Percentiles rank a stretch among this genome's conserved stretches.
These are phyloP conservation scores for Capsicum chinense DNA, from an alignment of 257 asterid genomes.

Conservation along the genomic window DNA sequence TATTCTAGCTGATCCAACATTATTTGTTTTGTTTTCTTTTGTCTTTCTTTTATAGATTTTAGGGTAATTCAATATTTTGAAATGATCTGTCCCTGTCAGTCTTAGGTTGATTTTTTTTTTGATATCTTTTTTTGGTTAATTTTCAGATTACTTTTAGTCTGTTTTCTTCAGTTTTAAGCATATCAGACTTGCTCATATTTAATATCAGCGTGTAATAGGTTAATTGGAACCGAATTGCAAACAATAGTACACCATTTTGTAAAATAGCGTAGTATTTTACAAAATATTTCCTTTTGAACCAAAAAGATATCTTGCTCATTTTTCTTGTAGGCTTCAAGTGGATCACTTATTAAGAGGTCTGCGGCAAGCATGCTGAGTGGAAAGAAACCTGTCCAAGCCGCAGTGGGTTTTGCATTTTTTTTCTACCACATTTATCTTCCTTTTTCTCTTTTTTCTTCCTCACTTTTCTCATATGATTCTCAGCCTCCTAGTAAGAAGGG, in stretches of 20 bases:
- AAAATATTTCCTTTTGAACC: slow-evolving; percentile 18
- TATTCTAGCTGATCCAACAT: slow-evolving; percentile 10
- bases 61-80: background rate
- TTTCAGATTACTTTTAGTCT: background rate
- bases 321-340: slow-evolving; percentile 68
- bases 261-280: background rate
- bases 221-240: background rate
- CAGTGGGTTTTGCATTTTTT: slow-evolving; percentile 60
- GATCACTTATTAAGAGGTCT: slow-evolving; percentile 68
- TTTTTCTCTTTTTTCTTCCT: slow-evolving; percentile 24
- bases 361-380: slow-evolving; percentile 99
- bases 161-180: background rate
- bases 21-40: background rate
- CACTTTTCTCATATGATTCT: slow-evolving; percentile 31
- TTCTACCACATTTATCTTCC: background rate
- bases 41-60: background rate
- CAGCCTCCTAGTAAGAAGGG: slow-evolving; percentile 85
- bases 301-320: slow-evolving; percentile 26
- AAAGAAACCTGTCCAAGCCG: slow-evolving; percentile 71
- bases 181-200: slow-evolving; percentile 31
- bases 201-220: background rate
- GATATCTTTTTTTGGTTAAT: background rate
- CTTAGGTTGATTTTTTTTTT: background rate
- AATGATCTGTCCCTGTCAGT: background rate
- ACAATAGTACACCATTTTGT: background rate